Evolutionary conservation across 805 yeast genomes (phyloP), one percentile per base, ranked within the genome.

Genomic region (Zygoascus biomembranicola): DNA sequence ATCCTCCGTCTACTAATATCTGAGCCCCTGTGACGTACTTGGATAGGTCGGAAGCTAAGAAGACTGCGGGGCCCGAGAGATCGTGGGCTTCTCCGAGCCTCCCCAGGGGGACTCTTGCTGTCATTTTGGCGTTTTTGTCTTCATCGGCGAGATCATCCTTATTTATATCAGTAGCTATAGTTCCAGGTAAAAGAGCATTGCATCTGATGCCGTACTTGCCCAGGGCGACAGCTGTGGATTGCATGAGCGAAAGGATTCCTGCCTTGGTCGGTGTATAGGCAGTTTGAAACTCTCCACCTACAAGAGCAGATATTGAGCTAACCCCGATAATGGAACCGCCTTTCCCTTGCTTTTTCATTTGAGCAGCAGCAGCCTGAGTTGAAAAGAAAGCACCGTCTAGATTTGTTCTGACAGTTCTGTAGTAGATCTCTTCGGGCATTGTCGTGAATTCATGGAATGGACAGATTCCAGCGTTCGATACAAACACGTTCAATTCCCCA

Each of bases 81-180:
- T 87, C 95, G 65, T 81, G 77, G 55, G 92, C 90, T 63, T 82
- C 86, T 47, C 94, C 90, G 83, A 86, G 79, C 74, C 94, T 79
- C 65, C 80, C 80, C 80, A 82, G 77, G 63, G 94, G 94, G 52
- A 82, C 74, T 69, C 80, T 78, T 19, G 78, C 69, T 62, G 82
- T 82, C 90, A 57, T 57, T 5, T 49, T 28, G 14, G 32, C 43
- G 28, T 63, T 55, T 28, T 62, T 69, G 81, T 82, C 78, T 82
- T 70, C 49, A 45, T 57, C 70, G 10, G 62, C 62, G 60, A 76
- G 60, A 55, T 74, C 51, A 52, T 72, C 74, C 9, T 72, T 75
- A 55, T 75, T 75, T 55, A 76, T 59, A 44, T 90, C 90, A 13
- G 90, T 85, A 60, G 81, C 78, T 55, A 85, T 85, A 72, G 85